Evolutionary conservation across 2,329 filamentous ascomycete genomes (phyloP).

Genomic region (Fusarium longipes): DNA sequence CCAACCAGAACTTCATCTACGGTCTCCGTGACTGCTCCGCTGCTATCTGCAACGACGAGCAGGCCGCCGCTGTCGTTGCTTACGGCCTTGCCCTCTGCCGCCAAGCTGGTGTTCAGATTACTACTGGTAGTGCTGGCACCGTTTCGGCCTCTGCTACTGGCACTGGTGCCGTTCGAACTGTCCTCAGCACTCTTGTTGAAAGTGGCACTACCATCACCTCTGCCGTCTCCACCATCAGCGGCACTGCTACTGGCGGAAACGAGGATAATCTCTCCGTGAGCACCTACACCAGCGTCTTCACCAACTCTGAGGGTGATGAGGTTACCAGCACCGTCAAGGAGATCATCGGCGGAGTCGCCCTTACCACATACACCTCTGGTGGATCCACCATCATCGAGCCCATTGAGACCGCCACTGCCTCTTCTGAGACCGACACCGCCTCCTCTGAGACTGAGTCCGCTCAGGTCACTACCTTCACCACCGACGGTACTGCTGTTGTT

Average conservation of each 20-base stretch:
- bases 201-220: conserved; percentile 50
- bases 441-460: conserved; percentile 17
- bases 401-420: conserved; percentile 22
- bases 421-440: not conserved
- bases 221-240: conserved; percentile 53
- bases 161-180: conserved; percentile 50
- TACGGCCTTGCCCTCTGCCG: conserved; percentile 56
- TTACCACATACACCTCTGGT: conserved; percentile 40
- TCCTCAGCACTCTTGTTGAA: conserved; percentile 52
- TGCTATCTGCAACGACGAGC: conserved; percentile 54
- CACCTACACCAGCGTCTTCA: conserved; percentile 47
- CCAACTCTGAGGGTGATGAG: conserved; percentile 38
- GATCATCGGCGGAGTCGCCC: conserved; percentile 28
- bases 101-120: conserved; percentile 52
- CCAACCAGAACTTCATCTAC: conserved; percentile 59
- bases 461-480: conserved; percentile 38
- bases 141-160: conserved; percentile 37
- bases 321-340: conserved; percentile 35
- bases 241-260: conserved; percentile 19
- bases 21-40: conserved; percentile 64
- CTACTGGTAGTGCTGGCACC: conserved; percentile 45
- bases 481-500: conserved; percentile 31
- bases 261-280: conserved; percentile 43
- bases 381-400: conserved; percentile 38
- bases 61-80: conserved; percentile 52